Conservation (phyloP, 2,329 filamentous ascomycete species). For the Chaetomium globosum region DNA sequence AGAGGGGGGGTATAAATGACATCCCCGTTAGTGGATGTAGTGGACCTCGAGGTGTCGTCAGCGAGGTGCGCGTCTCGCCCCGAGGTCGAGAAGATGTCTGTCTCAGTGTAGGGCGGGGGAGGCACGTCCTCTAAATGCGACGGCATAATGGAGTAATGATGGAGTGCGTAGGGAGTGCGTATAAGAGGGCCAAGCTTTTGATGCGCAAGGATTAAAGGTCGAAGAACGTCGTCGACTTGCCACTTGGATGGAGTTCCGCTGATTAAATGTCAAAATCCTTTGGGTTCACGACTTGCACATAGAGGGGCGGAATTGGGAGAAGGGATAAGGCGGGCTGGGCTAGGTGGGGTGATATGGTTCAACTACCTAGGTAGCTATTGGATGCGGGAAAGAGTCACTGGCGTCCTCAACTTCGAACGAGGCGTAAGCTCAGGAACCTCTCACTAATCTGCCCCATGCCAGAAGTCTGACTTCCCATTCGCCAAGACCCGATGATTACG, state of each 20-base stretch:
- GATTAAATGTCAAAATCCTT: constrained; percentile 10
- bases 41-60: constrained; percentile 40
- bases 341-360: constrained; percentile 18
- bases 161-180: not conserved
- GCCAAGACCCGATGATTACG: constrained; percentile 5
- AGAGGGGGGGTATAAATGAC: constrained; percentile 57
- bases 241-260: constrained; percentile 9
- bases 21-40: constrained; percentile 48
- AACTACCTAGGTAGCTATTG: not conserved
- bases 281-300: constrained; percentile 8
- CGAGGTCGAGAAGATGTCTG: constrained; percentile 56
- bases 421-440: constrained; percentile 27
- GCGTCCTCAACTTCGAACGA: constrained; percentile 7
- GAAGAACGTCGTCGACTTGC: constrained; percentile 16
- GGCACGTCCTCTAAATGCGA: constrained; percentile 46
- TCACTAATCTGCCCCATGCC: constrained; percentile 21
- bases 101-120: constrained; percentile 61
- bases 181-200: constrained; percentile 14
- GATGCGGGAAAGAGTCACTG: constrained; percentile 18
- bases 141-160: constrained; percentile 31
- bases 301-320: not conserved
- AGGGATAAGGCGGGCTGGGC: not conserved
- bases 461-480: constrained; percentile 24
- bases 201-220: constrained; percentile 2
- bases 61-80: constrained; percentile 35